Evolutionary conservation across 78 protist genomes (phyloP), one percentile per base, ranked within the genome.

Genomic region (Emiliania huxleyi): DNA sequence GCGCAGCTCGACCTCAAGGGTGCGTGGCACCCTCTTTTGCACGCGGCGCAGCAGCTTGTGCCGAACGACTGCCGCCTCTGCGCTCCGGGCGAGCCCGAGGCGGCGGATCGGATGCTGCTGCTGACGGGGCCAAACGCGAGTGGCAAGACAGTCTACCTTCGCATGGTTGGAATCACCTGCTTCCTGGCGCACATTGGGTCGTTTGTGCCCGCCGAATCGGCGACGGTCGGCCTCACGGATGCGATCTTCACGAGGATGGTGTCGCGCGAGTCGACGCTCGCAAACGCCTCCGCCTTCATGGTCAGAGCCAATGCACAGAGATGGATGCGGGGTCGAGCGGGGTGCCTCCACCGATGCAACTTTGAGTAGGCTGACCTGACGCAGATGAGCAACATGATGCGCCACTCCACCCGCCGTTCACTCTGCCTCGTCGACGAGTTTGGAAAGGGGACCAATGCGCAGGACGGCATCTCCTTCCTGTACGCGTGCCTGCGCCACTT

Each of bases 371-470:
- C n/a, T n/a, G 97, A 96, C 83, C 90, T 95, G 40, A 29, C 1
- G 21, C 96, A 96, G 52, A 48, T 95, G 22, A 0, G 55, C 1
- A 8, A 2, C 37, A 91, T 94, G 96, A 19, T 96, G 22, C 1
- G 23, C 22, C 40, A 40, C 42, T 0, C 55, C 4, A 95, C 97
- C 0, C 6, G 21, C n/a, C 48, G 56, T 19, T 49, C 94, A 0
- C 87, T 96, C 40, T 83, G 94, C 29, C 11, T 96, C 29, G 0
- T 96, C 3, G 97, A 96, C 40, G 97, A 96, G 93, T 96, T 96
- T 81, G 97, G 97, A 33, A 96, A 96, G 42, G 97, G 96, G 40
- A 95, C 96, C 2, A 6, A 93, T 15, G n/a, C 56, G 38, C 42
- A 15, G 15, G 91, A 79, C 45, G 95, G 95, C 2, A 40, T 46